Evolutionary conservation across 495 filamentous ascomycete species (phyloP).

Genomic region (Mytilinidion resinicola): DNA sequence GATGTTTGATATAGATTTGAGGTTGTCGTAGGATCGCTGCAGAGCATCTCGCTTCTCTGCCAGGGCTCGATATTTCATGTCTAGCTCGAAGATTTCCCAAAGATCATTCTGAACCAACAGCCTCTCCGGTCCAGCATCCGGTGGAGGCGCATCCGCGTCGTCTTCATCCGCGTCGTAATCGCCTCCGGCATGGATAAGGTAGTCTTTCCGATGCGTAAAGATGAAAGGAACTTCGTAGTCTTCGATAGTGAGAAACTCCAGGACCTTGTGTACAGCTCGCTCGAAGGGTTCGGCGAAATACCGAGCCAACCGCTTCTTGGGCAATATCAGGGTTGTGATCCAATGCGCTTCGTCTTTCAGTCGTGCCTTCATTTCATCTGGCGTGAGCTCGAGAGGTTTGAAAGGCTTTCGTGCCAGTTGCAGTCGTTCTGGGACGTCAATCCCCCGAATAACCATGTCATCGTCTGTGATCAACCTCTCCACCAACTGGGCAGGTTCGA

Average conservation of each 20-base stretch:
- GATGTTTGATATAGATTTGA: slow-evolving; percentile 52
- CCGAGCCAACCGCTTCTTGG: slow-evolving; percentile 65
- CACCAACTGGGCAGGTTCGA: slow-evolving; percentile 87
- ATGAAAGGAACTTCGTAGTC: slow-evolving; percentile 94
- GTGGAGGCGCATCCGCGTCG: slow-evolving; percentile 48
- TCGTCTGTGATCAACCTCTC: slow-evolving; percentile 94
- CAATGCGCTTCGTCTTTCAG: slow-evolving; percentile 82
- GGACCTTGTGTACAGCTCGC: slow-evolving; percentile 80
- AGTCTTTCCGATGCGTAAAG: slow-evolving; percentile 96
- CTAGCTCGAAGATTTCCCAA: slow-evolving; percentile 89
- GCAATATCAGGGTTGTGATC: slow-evolving; percentile 83
- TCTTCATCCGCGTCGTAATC: slow-evolving; percentile 56
- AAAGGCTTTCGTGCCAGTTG: slow-evolving; percentile 87
- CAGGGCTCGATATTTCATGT: slow-evolving; percentile 87
- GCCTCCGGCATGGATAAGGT: slow-evolving; percentile 86
- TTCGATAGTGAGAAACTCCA: slow-evolving; percentile 88
- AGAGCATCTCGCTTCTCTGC: slow-evolving; percentile 82
- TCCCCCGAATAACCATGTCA: slow-evolving; percentile 79
- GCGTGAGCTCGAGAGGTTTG: slow-evolving; percentile 62
- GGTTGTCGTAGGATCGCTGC: slow-evolving; percentile 65
- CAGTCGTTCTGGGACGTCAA: slow-evolving; percentile 88
- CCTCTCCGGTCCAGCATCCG: slow-evolving; percentile 66
- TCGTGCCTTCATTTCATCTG: slow-evolving; percentile 51
- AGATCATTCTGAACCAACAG: slow-evolving; percentile 86
- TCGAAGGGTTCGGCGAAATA: slow-evolving; percentile 77